phyloP scores from a whole-genome alignment of 805 yeast genomes.

The Metschnikowia chrysomelidarum region DNA sequence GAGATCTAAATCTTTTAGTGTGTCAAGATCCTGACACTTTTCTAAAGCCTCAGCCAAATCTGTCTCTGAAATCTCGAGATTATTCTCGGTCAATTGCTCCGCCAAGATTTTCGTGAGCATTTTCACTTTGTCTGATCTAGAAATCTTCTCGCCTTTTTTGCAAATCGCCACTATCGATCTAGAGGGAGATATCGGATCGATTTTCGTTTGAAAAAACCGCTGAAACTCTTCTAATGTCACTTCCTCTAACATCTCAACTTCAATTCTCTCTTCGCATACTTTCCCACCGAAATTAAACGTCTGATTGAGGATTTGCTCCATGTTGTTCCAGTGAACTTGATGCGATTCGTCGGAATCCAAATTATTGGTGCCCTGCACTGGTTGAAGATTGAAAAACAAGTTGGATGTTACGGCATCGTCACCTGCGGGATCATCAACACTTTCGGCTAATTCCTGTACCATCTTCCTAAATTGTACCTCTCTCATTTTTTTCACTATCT shows the following conservation, averaged over 20 bases:
- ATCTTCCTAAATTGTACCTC: conserved; percentile 28
- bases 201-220: conserved; percentile 30
- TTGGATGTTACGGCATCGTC: conserved; percentile 21
- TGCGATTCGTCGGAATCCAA: conserved; percentile 16
- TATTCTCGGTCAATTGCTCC: conserved; percentile 2
- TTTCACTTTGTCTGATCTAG: conserved; percentile 2
- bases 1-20: conserved; percentile 8
- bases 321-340: conserved; percentile 41
- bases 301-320: conserved; percentile 50
- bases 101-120: neutral
- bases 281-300: conserved; percentile 40
- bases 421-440: conserved; percentile 18
- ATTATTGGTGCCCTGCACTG: conserved; percentile 29
- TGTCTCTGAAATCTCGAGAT: conserved; percentile 5
- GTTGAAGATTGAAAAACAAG: conserved; percentile 23
- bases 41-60: conserved; percentile 3
- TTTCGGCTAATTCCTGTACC: conserved; percentile 1
- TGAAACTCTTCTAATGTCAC: conserved; percentile 33
- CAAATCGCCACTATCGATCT: conserved; percentile 35
- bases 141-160: conserved; percentile 12
- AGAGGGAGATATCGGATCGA: conserved; percentile 34
- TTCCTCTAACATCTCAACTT: conserved; percentile 25
- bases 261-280: conserved; percentile 33
- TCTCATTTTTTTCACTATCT: conserved; percentile 25
- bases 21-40: conserved; percentile 9